These are phyloP conservation scores for Miamiensis avidus DNA, from an alignment of 169 alveolate genomes.

Conservation along the genomic window DNA sequence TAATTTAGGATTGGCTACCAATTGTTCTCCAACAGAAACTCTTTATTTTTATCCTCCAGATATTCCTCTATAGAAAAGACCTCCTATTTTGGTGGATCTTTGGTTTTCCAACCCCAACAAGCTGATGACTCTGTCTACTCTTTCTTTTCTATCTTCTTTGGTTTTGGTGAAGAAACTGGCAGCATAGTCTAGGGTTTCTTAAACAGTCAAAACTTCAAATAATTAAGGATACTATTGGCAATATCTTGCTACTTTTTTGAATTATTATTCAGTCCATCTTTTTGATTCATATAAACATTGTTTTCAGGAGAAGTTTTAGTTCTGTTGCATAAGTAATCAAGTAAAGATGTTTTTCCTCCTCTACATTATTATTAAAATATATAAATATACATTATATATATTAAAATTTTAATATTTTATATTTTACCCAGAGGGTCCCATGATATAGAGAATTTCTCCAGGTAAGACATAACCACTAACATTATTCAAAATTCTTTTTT, in stretches of 20 bases:
- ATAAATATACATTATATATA: too few species aligned
- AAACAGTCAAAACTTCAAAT: neutral
- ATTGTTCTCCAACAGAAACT: conserved; percentile 15
- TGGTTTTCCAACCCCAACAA: neutral
- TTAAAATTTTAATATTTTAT: too few species aligned
- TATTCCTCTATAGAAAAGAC: conserved; percentile 76
- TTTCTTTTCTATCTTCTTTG: neutral
- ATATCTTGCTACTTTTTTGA: neutral
- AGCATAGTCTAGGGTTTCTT: neutral
- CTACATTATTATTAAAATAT: too few species aligned
- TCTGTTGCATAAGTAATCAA: too few species aligned
- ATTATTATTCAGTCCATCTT: neutral
- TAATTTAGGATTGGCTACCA: conserved; percentile 23
- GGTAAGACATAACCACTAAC: too few species aligned
- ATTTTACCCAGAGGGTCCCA: too few species aligned
- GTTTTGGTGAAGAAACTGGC: neutral
- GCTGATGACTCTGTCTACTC: neutral
- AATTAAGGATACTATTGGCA: neutral
- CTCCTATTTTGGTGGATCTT: conserved; percentile 62
- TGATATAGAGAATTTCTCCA: too few species aligned
- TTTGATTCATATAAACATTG: neutral
- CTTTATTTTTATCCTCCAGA: conserved; percentile 86
- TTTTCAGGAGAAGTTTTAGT: neutral
- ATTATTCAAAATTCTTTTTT: too few species aligned
- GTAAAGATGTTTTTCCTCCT: too few species aligned